Evolutionary conservation across 139 green algal species (phyloP).

Genomic region (Micractinium conductrix): DNA sequence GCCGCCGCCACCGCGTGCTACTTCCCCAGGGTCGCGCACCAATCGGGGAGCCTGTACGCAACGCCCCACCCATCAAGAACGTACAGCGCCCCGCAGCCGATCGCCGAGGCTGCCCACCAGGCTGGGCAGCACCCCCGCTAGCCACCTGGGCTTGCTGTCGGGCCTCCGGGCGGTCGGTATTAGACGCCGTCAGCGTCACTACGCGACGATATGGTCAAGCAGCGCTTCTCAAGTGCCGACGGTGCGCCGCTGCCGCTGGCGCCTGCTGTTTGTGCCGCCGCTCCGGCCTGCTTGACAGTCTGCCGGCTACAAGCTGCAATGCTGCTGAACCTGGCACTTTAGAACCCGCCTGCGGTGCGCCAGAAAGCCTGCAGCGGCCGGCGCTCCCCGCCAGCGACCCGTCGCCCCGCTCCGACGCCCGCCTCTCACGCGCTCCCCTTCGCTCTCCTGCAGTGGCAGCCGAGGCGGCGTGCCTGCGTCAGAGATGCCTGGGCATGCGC

Average conservation of each 20-base stretch:
- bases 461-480: constrained; percentile 85
- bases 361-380: no score
- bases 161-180: no score
- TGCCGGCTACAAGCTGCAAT: neutral
- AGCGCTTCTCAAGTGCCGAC: constrained; percentile 19
- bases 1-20: no score
- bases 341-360: neutral
- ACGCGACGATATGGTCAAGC: neutral
- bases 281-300: neutral
- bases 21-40: no score
- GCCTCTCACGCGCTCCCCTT: neutral
- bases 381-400: no score
- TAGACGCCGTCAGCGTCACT: no score
- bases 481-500: constrained; percentile 82
- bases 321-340: neutral
- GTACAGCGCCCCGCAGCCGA: no score
- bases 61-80: no score
- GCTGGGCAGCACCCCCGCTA: no score
- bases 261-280: neutral
- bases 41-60: no score
- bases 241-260: neutral
- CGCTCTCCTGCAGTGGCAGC: constrained; percentile 87
- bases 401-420: neutral
- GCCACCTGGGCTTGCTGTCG: no score
- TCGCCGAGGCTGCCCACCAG: no score